A percentile compares a stretch with the other conserved stretches of the same genome.
Conservation (phyloP, 495 filamentous ascomycete species). For the Xylaria sp. region DNA sequence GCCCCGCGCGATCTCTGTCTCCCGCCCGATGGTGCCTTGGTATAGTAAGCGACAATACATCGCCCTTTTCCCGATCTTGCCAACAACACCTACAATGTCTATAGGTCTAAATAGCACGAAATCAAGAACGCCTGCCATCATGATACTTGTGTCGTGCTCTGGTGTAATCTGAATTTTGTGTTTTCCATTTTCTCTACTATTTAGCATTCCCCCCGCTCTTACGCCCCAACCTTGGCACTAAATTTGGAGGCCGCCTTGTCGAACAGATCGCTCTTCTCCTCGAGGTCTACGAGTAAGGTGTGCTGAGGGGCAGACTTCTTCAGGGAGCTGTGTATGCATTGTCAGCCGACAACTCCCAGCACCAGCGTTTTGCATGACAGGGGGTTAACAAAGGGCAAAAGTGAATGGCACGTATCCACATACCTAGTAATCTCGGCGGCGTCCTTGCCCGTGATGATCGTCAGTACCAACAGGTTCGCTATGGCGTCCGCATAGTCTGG, state of each 20-base stretch:
- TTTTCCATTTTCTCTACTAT: not conserved
- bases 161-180: not conserved
- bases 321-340: constrained; percentile 53
- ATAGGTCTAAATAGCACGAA: constrained; percentile 5
- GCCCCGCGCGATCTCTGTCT: not conserved
- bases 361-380: constrained; percentile 19
- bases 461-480: constrained; percentile 82
- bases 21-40: not conserved
- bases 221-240: constrained; percentile 72
- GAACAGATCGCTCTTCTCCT: constrained; percentile 79
- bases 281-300: constrained; percentile 68
- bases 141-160: constrained; percentile 4
- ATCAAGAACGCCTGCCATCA: not conserved
- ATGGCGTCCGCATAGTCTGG: constrained; percentile 73
- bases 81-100: constrained; percentile 8
- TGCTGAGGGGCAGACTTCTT: constrained; percentile 66
- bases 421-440: constrained; percentile 66
- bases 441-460: constrained; percentile 75
- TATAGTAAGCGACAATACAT: not conserved
- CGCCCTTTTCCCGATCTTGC: not conserved
- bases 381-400: constrained; percentile 25
- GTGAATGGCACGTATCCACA: constrained; percentile 30
- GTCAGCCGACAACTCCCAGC: constrained; percentile 36
- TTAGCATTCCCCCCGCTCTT: constrained; percentile 15
- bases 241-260: constrained; percentile 82